Evolutionary conservation across 2,329 filamentous ascomycete genomes (phyloP).

Genomic region (Stenocarpella maydis): DNA sequence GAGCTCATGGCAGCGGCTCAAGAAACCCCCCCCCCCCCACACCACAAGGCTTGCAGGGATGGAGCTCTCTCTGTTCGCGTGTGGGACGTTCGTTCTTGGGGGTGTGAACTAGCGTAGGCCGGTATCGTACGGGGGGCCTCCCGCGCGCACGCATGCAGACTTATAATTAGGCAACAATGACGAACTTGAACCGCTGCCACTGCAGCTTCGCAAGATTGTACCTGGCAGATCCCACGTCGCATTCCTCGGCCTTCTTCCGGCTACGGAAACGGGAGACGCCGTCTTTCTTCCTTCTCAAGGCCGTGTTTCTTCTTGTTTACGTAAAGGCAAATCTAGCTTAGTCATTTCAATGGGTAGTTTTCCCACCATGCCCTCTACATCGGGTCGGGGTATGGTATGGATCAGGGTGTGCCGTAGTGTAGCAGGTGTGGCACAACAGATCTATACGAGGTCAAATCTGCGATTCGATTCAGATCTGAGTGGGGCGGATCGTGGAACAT

Average conservation of each 20-base stretch:
- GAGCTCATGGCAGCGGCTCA: neutral
- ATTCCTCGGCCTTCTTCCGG: neutral
- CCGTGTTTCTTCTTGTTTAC: neutral
- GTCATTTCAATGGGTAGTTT: neutral
- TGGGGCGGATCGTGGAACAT: neutral
- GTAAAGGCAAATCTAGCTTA: too few species aligned
- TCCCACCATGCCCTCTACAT: neutral
- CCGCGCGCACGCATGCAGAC: neutral
- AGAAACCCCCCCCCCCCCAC: neutral
- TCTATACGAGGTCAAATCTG: neutral
- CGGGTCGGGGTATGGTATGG: too few species aligned
- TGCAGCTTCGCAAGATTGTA: neutral
- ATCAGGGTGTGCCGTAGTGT: too few species aligned
- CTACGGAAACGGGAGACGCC: neutral
- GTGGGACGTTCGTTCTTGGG: neutral
- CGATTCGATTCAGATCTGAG: neutral
- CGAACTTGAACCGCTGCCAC: neutral
- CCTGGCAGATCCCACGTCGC: neutral
- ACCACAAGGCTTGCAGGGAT: constrained; percentile 25
- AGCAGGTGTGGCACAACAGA: neutral
- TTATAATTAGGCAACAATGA: neutral
- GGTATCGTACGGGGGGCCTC: neutral
- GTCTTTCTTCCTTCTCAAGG: neutral
- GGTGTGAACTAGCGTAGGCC: neutral
- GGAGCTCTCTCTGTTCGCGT: constrained; percentile 10